These are phyloP conservation scores for Geotrichum citri-aurantii DNA, from an alignment of 1,139 yeast genomes.

Conservation along the genomic window DNA sequence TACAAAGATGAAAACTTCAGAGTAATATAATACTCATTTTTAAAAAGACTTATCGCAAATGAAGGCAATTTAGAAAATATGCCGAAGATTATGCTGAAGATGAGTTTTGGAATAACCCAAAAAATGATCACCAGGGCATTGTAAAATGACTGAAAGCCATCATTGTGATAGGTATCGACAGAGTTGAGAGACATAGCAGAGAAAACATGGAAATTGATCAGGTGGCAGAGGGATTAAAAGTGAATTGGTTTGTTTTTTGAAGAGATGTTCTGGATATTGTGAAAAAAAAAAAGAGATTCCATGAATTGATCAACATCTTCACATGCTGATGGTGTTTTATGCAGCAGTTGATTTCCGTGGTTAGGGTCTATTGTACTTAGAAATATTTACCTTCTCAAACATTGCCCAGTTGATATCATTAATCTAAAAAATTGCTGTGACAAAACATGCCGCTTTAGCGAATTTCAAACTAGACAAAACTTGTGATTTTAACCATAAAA, in stretches of 20 bases:
- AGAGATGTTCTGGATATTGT: neutral
- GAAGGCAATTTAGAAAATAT: constrained; percentile 17
- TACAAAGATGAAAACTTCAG: constrained; percentile 28
- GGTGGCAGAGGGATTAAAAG: neutral
- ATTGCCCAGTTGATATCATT: too few relatives aligned
- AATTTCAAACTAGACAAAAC: too few relatives aligned
- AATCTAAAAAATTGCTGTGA: too few relatives aligned
- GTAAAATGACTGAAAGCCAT: neutral
- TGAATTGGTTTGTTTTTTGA: neutral
- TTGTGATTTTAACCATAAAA: too few relatives aligned
- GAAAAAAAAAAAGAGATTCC: neutral
- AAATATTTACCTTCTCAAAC: too few relatives aligned
- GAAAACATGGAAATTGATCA: neutral
- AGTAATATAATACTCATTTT: constrained; percentile 27
- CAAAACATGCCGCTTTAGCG: too few relatives aligned
- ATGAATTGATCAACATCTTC: neutral
- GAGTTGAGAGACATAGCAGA: neutral
- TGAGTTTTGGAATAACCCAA: constrained; percentile 16
- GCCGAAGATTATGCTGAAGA: constrained; percentile 6
- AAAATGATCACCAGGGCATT: neutral
- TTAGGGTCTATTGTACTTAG: neutral
- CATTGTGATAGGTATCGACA: neutral
- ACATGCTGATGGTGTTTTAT: neutral
- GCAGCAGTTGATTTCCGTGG: neutral
- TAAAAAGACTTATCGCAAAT: constrained; percentile 8